Evolutionary conservation across 345 rosid species (phyloP).

Genomic region (Nephelium lappaceum): DNA sequence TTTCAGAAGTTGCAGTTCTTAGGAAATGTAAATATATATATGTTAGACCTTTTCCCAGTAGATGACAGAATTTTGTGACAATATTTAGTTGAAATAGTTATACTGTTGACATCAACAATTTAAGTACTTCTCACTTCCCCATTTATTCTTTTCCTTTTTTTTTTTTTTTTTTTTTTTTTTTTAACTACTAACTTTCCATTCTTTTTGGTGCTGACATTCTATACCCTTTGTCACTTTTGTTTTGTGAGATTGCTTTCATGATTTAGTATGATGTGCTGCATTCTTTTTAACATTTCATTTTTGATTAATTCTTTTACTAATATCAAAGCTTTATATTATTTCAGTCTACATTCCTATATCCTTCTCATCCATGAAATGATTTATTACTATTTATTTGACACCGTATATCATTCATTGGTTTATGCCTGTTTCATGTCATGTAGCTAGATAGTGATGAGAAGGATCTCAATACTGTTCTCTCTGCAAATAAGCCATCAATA

Average conservation of each 20-base stretch:
- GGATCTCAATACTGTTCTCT: conserved; percentile 53
- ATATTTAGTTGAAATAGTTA: neutral
- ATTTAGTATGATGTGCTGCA: neutral
- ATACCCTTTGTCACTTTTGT: conserved; percentile 1
- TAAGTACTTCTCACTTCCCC: neutral
- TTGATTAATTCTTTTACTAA: neutral
- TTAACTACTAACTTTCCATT: neutral
- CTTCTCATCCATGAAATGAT: neutral
- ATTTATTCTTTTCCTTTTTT: neutral
- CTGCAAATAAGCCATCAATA: conserved; percentile 70
- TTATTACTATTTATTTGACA: neutral
- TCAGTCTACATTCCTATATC: neutral
- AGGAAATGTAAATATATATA: neutral
- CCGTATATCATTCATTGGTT: conserved; percentile 6
- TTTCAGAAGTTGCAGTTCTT: neutral
- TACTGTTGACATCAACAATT: neutral
- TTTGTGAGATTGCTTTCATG: neutral
- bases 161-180: too few species aligned
- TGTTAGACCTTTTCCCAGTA: neutral
- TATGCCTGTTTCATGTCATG: conserved; percentile 26
- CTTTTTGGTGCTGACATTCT: neutral
- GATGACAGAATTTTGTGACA: neutral
- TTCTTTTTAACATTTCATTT: neutral
- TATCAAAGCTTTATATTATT: neutral
- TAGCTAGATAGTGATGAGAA: conserved; percentile 64